A percentile compares a stretch with the other conserved stretches of the same genome.
phyloP scores from a whole-genome alignment of 371 early-diverging fungal genomes.

The Zychaea mexicana region DNA sequence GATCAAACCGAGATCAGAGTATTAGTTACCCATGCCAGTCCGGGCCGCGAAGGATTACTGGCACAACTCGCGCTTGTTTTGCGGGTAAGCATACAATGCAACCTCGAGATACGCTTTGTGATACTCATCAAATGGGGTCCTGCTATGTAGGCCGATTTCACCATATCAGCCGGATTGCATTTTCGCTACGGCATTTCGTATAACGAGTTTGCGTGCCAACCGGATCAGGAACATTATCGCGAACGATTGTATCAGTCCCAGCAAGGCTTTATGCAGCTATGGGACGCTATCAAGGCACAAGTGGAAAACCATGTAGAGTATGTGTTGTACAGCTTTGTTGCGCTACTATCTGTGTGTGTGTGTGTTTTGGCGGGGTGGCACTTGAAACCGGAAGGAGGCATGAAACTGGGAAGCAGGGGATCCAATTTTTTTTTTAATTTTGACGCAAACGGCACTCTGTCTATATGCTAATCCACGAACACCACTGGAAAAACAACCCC shows the following conservation, averaged over 20 bases:
- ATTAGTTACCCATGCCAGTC: slow-evolving; percentile 65
- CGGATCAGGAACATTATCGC: slow-evolving; percentile 63
- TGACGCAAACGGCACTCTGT: too few relatives aligned
- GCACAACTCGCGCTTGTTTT: slow-evolving; percentile 64
- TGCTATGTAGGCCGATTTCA: slow-evolving; percentile 59
- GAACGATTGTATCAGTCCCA: slow-evolving; percentile 58
- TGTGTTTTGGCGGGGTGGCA: too few relatives aligned
- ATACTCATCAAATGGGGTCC: not conserved
- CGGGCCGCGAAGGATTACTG: slow-evolving; percentile 66
- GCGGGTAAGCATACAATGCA: slow-evolving; percentile 36
- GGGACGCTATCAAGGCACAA: slow-evolving; percentile 61
- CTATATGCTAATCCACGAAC: not conserved
- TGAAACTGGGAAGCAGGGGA: too few relatives aligned
- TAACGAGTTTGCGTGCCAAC: slow-evolving; percentile 67
- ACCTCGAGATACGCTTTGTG: not conserved
- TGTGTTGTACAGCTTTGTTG: too few relatives aligned
- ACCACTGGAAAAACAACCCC: too few relatives aligned
- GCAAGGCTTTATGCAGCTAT: slow-evolving; percentile 58
- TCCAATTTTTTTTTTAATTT: too few relatives aligned
- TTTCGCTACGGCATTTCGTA: slow-evolving; percentile 73
- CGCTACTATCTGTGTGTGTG: too few relatives aligned
- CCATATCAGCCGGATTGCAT: slow-evolving; percentile 69
- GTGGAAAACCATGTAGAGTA: slow-evolving; percentile 64
- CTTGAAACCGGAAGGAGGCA: too few relatives aligned
- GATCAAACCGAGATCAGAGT: slow-evolving; percentile 63